These are phyloP conservation scores for Cryptococcus floricola DNA, from an alignment of 1,284 basidiomycete species.

Conservation along the genomic window DNA sequence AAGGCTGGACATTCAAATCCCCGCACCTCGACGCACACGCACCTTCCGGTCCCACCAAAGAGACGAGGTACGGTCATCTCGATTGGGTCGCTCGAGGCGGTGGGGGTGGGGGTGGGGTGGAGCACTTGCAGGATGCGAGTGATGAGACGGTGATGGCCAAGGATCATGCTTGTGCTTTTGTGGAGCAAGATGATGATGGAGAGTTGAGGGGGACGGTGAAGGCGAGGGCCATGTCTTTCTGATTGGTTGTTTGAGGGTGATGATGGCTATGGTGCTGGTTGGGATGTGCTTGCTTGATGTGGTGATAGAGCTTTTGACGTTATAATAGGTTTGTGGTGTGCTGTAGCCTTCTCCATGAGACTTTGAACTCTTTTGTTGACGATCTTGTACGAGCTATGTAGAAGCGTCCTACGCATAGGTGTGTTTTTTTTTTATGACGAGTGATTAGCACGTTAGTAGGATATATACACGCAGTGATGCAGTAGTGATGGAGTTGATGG, in stretches of 20 bases:
- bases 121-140: conserved; percentile 14
- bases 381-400: too few relatives aligned
- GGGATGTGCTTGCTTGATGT: neutral
- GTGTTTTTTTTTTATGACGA: too few relatives aligned
- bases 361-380: too few relatives aligned
- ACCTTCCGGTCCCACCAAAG: neutral
- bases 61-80: conserved; percentile 20
- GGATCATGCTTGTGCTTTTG: neutral
- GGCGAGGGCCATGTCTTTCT: conserved; percentile 24
- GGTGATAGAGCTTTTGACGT: neutral
- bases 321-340: neutral
- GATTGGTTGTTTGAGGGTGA: neutral
- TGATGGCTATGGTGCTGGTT: too few relatives aligned
- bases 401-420: too few relatives aligned
- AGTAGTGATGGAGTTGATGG: too few relatives aligned
- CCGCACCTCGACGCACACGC: conserved; percentile 5
- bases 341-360: neutral
- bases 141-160: conserved; percentile 7
- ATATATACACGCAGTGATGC: too few relatives aligned
- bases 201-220: conserved; percentile 9
- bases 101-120: neutral
- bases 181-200: neutral
- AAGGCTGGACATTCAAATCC: conserved; percentile 44
- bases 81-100: neutral
- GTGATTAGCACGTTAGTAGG: too few relatives aligned